phyloP scores from a whole-genome alignment of 331 rosid species.

The Pyracantha coccinea region DNA sequence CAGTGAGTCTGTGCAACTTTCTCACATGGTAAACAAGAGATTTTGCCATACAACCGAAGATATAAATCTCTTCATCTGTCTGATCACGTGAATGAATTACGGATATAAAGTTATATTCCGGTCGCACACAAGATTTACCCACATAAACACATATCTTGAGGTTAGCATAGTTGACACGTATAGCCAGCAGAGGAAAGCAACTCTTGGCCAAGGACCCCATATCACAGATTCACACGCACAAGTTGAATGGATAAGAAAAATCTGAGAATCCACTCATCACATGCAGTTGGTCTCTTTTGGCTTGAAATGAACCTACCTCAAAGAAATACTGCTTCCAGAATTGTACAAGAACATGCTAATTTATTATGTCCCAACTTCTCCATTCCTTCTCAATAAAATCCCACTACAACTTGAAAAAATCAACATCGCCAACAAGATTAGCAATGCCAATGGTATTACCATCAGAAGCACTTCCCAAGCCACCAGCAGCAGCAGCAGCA shows the following conservation, averaged over 20 bases:
- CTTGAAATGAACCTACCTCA: background rate
- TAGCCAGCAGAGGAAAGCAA: background rate
- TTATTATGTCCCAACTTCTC: conserved; percentile 27
- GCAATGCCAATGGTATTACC: background rate
- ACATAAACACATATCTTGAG: background rate
- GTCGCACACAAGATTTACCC: too few relatives aligned
- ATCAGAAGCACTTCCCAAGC: background rate
- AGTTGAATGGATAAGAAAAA: conserved; percentile 5
- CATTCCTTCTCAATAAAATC: conserved; percentile 13
- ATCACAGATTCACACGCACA: background rate
- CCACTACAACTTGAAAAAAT: background rate
- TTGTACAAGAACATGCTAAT: conserved; percentile 29
- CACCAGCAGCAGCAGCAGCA: background rate
- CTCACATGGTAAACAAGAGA: too few relatives aligned
- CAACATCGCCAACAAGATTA: conserved; percentile 2
- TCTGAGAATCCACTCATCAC: background rate
- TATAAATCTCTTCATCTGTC: too few relatives aligned
- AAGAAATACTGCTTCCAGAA: background rate
- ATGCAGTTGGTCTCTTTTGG: background rate
- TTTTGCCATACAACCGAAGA: too few relatives aligned
- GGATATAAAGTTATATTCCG: too few relatives aligned
- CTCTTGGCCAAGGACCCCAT: conserved; percentile 3
- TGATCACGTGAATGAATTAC: too few relatives aligned
- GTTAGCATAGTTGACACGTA: conserved; percentile 4
- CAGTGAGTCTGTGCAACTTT: too few relatives aligned